phyloP scores from a whole-genome alignment of 1,139 yeast species.

The Saccharomyces pastorianus region DNA sequence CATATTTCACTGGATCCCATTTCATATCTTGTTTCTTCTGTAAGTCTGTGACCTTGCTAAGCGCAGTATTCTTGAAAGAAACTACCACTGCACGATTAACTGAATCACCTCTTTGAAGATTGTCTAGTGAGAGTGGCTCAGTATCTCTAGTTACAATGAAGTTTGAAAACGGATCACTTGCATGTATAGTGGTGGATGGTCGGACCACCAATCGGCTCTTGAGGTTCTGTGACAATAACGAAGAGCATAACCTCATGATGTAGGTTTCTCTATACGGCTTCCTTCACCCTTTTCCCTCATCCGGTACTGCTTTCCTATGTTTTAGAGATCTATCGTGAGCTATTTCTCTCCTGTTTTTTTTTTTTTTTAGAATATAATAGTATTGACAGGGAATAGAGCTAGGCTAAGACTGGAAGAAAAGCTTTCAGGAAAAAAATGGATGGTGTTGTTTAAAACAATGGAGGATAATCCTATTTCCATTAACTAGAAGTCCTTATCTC shows the following conservation, averaged over 20 bases:
- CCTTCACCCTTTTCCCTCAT: neutral
- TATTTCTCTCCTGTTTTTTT: neutral
- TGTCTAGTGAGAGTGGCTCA: neutral
- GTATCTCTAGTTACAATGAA: neutral
- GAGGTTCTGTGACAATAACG: neutral
- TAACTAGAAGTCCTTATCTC: too few relatives aligned
- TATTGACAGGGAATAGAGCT: neutral
- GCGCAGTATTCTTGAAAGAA: neutral
- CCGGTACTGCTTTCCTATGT: neutral
- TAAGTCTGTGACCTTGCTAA: neutral
- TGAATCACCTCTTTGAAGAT: neutral
- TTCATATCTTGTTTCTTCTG: neutral
- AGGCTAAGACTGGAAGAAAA: too few relatives aligned
- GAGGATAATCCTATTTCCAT: too few relatives aligned
- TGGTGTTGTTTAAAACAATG: too few relatives aligned
- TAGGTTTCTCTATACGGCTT: neutral
- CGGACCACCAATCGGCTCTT: neutral
- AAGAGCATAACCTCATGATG: neutral
- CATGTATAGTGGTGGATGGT: neutral
- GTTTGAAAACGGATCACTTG: neutral
- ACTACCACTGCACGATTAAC: neutral
- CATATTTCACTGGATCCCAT: neutral
- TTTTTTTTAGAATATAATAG: neutral
- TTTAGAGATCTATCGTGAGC: neutral
- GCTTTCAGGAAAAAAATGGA: too few relatives aligned